Evolutionary conservation across 1,284 basidiomycete genomes (phyloP), one percentile per base, ranked within the genome.

Genomic region (Coniferiporia weirii): DNA sequence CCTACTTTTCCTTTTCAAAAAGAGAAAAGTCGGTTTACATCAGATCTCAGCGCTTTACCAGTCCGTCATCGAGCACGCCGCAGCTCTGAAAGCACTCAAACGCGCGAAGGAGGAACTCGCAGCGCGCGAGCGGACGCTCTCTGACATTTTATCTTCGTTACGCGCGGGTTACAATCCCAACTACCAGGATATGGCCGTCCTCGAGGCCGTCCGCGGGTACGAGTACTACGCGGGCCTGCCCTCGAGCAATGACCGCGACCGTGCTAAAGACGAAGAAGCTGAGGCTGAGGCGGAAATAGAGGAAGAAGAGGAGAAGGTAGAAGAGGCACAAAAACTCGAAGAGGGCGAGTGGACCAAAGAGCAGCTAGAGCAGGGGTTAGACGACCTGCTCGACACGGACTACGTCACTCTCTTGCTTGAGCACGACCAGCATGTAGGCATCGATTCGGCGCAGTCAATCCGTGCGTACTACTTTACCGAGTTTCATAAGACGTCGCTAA

Each of bases 161-260:
- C 84, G 91, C 10, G 81, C 82, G 8, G 88, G 89, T 0, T 98
- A 98, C 76, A 99, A 99, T 72, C 96, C 96, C 20, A 99, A 99
- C 73, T 98, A 98, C 72, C 93, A 96, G 72, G 96, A 99, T 70
- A 98, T 99, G 96, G 95, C 93, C 8, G 96, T 98, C 60, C 85
- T 98, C 46, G 95, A 95, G 65, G 95, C 96, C 15, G 95, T 98
- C 6, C 87, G 94, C 49, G 95, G 94, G 10, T 98, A 93, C 85
- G 91, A 93, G 68, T 84, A 87, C 59, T 83, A 87, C n/a, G 84
- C 84, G 13, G 85, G 85, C 1, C 73, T 89, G 13, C 83, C 83
- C 1, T 85, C 87, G 59, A 84, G 87, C 69, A 81, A 85, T 61
- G 85, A 85, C 54, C 54, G 59, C 48, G 59, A 61, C 27, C 54